Evolutionary conservation across 2,329 filamentous ascomycete genomes (phyloP), one percentile per base, ranked within the genome.

Genomic region (Pseudocercospora musae): DNA sequence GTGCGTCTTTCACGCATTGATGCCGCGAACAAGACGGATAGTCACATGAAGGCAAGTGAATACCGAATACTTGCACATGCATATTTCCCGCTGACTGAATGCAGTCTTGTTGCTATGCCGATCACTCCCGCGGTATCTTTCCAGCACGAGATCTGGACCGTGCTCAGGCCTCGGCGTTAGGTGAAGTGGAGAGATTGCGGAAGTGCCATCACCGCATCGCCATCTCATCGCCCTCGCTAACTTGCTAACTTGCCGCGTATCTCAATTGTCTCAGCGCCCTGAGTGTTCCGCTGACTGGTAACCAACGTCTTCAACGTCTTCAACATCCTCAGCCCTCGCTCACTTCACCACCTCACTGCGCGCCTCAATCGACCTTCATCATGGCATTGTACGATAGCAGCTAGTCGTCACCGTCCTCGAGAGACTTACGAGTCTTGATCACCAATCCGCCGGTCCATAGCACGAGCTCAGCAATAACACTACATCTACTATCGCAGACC

Each of bases 331-430:
- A 40, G 20, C 40, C 59, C 48, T 54, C 46, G n/a, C 49, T 13
- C 29, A 21, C 40, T 40, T 23, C 53, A 46, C 46, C 56, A 46
- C 46, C 53, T 31, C 23, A 27, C 13, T 23, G 27, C 52, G 15
- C 29, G 29, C 52, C 54, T 48, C 50, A 57, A 18, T 46, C 58
- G 48, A 20, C 37, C 42, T 52, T 61, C 63, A 64, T 58, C 42
- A 69, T 66, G 60, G 64, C 62, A 44, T 59, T 66, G 59, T 70
- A 69, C 70, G 70, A 70, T 61, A 70, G 55, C 55, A 70, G 69
- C 66, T 71, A 69, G 67, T 58, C 57, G 10, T 25, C 23, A 18
- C 57, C 33, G 40, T 57, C 53, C 52, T 46, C 44, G 20, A 29
- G 31, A 57, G 63, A 27, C 62, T 59, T 25, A 13, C 60, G 59